phyloP scores from a whole-genome alignment of 192 early-diverging fungal species.

The Chytriomyces confervae region DNA sequence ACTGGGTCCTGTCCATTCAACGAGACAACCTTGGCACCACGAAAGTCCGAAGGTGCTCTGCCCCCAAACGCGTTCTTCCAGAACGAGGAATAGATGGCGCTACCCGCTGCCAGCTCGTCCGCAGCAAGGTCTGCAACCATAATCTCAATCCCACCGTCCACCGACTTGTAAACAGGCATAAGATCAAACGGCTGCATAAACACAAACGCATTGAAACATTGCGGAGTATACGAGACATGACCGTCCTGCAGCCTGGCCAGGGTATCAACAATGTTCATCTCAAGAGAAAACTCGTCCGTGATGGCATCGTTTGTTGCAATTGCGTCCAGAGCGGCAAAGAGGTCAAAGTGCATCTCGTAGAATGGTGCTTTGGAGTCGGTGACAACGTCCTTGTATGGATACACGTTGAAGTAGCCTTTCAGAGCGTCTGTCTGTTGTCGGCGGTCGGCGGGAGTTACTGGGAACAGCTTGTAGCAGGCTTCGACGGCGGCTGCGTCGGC shows the following conservation, averaged over 20 bases:
- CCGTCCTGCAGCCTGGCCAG: slow-evolving; percentile 18
- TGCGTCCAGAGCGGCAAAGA: slow-evolving; percentile 18
- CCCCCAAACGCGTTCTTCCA: background rate
- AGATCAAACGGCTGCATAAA: slow-evolving; percentile 15
- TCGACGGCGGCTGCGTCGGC: background rate
- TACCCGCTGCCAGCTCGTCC: background rate
- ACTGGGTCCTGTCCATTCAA: slow-evolving; percentile 18
- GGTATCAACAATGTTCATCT: background rate
- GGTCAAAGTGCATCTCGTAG: slow-evolving; percentile 6
- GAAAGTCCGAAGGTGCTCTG: background rate
- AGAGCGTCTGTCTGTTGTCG: background rate
- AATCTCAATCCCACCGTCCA: background rate
- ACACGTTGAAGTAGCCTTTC: background rate
- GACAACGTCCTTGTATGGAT: slow-evolving; percentile 13
- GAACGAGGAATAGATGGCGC: background rate
- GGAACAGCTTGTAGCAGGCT: background rate
- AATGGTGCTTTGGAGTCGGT: background rate
- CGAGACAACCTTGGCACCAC: background rate
- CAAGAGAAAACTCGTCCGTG: slow-evolving; percentile 1
- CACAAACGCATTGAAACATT: background rate
- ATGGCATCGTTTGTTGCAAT: slow-evolving; percentile 5
- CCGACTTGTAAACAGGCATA: background rate
- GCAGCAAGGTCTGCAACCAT: background rate
- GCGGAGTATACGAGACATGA: slow-evolving; percentile 2
- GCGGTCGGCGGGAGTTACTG: background rate